Base-by-base conservation (phyloP, 305 asterid species). In the Fraxinus velutina region DNA sequence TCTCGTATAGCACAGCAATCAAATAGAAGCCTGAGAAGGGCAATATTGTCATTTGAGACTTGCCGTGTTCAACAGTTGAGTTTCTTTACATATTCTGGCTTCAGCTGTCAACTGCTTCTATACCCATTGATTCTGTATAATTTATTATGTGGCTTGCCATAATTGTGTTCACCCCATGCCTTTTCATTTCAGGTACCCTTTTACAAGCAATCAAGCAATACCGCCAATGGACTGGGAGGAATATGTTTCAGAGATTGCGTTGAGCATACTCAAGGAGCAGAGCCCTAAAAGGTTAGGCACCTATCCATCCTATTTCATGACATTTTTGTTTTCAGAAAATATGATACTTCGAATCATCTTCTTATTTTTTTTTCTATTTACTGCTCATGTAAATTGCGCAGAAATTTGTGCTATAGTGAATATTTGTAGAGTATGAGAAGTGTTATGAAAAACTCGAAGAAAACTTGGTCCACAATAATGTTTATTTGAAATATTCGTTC, bases 201-300 rank as follows among this genome's bases (percentile, higher is more conserved):
- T 94, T 80, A 82, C 92, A 44, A 80, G 79, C 81, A 94, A 89
- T 87, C 99, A 94, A 86, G 89, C 88, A 17, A 92, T 94, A 86
- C 90, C 97, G 39, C 94, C 93, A 5, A 95, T 94, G 98, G 98
- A 96, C 82, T 96, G 99, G 99, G 99, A 96, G 88, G 95, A 92
- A 89, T 96, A 92, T 84, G 91, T 96, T 82, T 86, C 97, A 77
- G 96, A 94, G 84, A 93, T 96, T 79, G 97, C 97, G 42, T 89
- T 96, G 80, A 95, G 91, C 91, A 94, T 96, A 77, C 88, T 96
- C 85, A 94, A 93, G 87, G 99, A 96, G 89, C 98, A 96, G 86
- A 94, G 93, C 85, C 99, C 99, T 44, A 96, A 96, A 92, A 81
- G 99, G 99, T 96, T 86, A 82, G 83, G 52, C 76, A 39, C 82